phyloP scores from a whole-genome alignment of 805 yeast genomes.

The Hanseniaspora hatyaiensis region DNA sequence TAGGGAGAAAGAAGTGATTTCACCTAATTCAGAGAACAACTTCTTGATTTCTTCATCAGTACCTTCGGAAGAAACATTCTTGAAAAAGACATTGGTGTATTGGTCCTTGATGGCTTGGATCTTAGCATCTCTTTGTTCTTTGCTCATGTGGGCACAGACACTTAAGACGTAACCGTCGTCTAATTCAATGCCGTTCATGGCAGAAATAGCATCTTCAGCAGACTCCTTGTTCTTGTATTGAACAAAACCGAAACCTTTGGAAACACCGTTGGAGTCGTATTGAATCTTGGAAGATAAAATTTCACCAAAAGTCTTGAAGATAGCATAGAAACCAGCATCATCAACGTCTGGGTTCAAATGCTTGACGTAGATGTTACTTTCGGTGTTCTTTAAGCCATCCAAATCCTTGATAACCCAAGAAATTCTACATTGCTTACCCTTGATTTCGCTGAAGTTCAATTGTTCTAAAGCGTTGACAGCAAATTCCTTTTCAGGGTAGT shows the following conservation, averaged over 20 bases:
- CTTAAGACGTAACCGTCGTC: slow-evolving; percentile 81
- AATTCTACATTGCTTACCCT: slow-evolving; percentile 95
- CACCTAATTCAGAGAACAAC: slow-evolving; percentile 63
- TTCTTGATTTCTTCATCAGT: slow-evolving; percentile 59
- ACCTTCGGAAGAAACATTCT: slow-evolving; percentile 69
- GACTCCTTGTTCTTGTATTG: slow-evolving; percentile 89
- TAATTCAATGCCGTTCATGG: slow-evolving; percentile 95
- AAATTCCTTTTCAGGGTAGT: slow-evolving; percentile 78
- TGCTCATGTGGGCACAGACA: slow-evolving; percentile 88
- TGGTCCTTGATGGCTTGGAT: slow-evolving; percentile 79
- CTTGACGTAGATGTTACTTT: slow-evolving; percentile 95
- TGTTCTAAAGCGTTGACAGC: slow-evolving; percentile 91
- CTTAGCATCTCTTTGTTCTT: slow-evolving; percentile 88
- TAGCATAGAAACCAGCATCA: slow-evolving; percentile 96
- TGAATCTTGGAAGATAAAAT: slow-evolving; percentile 96
- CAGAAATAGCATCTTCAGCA: slow-evolving; percentile 89
- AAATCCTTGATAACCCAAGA: slow-evolving; percentile 99
- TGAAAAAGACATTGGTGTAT: slow-evolving; percentile 91
- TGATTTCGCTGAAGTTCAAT: slow-evolving; percentile 84
- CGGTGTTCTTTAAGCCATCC: slow-evolving; percentile 82
- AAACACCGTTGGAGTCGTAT: slow-evolving; percentile 77
- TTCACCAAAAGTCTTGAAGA: slow-evolving; percentile 92
- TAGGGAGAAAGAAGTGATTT: slow-evolving; percentile 69
- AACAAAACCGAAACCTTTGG: slow-evolving; percentile 95
- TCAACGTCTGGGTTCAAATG: slow-evolving; percentile 96